Evolutionary conservation across 2,329 filamentous ascomycete species (phyloP).

Genomic region (Neophaeococcomyces aloes): DNA sequence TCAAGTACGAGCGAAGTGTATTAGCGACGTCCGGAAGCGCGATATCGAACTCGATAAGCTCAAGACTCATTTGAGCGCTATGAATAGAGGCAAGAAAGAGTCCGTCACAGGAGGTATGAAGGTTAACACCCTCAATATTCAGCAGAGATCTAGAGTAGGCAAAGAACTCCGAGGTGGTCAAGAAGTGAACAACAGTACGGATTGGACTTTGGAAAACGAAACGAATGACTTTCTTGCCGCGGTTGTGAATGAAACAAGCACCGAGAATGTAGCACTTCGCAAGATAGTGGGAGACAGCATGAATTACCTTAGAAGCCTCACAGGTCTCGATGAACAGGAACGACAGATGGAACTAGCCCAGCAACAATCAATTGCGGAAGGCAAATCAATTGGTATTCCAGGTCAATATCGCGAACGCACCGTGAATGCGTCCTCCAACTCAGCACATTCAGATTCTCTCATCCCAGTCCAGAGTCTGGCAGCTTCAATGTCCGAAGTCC

Average conservation of each 20-base stretch:
- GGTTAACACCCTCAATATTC: slow-evolving; percentile 38
- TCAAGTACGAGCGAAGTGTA: slow-evolving; percentile 76
- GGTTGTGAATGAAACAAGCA: slow-evolving; percentile 58
- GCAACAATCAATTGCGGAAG: not conserved
- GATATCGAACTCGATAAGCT: slow-evolving; percentile 81
- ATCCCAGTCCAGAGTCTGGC: slow-evolving; percentile 59
- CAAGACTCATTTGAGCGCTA: slow-evolving; percentile 72
- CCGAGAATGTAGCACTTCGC: slow-evolving; percentile 81
- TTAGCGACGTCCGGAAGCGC: slow-evolving; percentile 80
- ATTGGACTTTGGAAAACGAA: slow-evolving; percentile 67
- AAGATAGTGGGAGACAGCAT: slow-evolving; percentile 61
- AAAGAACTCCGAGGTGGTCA: slow-evolving; percentile 26
- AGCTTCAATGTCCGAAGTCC: slow-evolving; percentile 60
- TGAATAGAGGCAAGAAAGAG: slow-evolving; percentile 49
- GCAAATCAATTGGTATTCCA: slow-evolving; percentile 21
- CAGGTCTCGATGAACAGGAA: slow-evolving; percentile 35
- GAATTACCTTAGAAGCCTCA: slow-evolving; percentile 52
- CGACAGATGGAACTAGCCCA: slow-evolving; percentile 11
- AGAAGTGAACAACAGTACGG: slow-evolving; percentile 41
- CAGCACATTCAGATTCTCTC: slow-evolving; percentile 29
- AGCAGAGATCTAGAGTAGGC: slow-evolving; percentile 23
- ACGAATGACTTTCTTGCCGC: slow-evolving; percentile 76
- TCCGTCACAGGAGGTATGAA: slow-evolving; percentile 35
- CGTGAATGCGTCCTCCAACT: not conserved
- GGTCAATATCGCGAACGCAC: slow-evolving; percentile 19